These are phyloP conservation scores for Ophiostoma pallidulum DNA, from an alignment of 2,329 filamentous ascomycete species.

Conservation along the genomic window DNA sequence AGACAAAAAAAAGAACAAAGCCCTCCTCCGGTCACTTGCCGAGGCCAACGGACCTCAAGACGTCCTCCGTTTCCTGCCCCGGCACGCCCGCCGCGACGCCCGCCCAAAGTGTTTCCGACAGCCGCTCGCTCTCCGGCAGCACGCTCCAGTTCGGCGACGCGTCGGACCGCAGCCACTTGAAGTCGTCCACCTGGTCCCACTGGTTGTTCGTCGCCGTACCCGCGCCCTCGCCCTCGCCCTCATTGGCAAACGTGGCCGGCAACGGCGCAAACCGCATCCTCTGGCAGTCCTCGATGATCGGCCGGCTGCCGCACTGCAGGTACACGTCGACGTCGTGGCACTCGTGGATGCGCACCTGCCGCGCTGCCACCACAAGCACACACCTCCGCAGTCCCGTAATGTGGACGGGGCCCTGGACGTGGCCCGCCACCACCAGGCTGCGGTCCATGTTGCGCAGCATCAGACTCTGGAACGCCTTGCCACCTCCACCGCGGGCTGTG, in stretches of 20 bases:
- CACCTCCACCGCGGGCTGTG: constrained; percentile 18
- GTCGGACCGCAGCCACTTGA: constrained; percentile 88
- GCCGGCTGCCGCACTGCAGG: constrained; percentile 68
- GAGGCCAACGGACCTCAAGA: constrained; percentile 46
- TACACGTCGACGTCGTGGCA: constrained; percentile 76
- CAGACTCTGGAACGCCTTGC: constrained; percentile 59
- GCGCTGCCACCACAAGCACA: constrained; percentile 66
- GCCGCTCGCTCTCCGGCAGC: constrained; percentile 48
- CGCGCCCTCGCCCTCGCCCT: constrained; percentile 21
- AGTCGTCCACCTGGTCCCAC: constrained; percentile 91
- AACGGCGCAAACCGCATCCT: constrained; percentile 71
- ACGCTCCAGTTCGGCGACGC: constrained; percentile 82
- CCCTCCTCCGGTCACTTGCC: constrained; percentile 5
- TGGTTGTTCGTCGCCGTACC: too few species aligned
- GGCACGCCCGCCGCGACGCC: constrained; percentile 55
- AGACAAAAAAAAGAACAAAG: neutral
- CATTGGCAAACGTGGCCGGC: constrained; percentile 27
- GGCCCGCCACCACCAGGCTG: constrained; percentile 68
- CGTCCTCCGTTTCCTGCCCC: constrained; percentile 53
- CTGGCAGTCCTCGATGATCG: constrained; percentile 86
- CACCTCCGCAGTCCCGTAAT: constrained; percentile 66
- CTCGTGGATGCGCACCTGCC: constrained; percentile 91
- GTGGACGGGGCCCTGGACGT: constrained; percentile 71
- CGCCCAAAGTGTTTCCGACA: constrained; percentile 59
- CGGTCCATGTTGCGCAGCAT: constrained; percentile 57